Evolutionary conservation across 345 rosid species (phyloP).

Genomic region (Streptanthus diversifolius): DNA sequence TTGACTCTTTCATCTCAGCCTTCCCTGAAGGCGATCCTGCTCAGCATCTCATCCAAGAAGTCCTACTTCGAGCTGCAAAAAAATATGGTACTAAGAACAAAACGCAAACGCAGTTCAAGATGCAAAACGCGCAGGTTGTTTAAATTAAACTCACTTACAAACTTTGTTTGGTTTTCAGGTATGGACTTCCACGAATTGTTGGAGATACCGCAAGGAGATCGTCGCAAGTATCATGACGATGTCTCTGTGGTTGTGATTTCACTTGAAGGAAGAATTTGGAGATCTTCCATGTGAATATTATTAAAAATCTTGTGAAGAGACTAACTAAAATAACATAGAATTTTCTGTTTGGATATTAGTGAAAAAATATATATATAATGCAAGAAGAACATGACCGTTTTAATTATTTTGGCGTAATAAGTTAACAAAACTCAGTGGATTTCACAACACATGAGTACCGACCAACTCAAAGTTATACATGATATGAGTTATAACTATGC

Average conservation of each 20-base stretch:
- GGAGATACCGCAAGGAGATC: slow-evolving; percentile 88
- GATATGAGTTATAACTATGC: background rate
- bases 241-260: slow-evolving; percentile 83
- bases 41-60: slow-evolving; percentile 79
- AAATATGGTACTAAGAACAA: slow-evolving; percentile 56
- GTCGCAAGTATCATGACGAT: slow-evolving; percentile 88
- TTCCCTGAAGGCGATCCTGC: slow-evolving; percentile 97
- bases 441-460: background rate
- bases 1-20: slow-evolving; percentile 64
- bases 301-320: background rate
- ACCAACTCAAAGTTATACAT: background rate
- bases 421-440: background rate
- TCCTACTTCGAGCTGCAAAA: slow-evolving; percentile 82
- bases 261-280: slow-evolving; percentile 92
- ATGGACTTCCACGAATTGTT: slow-evolving; percentile 84
- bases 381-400: background rate
- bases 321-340: background rate
- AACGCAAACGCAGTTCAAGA: background rate
- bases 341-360: background rate
- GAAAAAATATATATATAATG: background rate
- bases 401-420: background rate
- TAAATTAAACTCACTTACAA: background rate
- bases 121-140: background rate
- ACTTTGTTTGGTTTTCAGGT: slow-evolving; percentile 39
- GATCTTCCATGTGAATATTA: slow-evolving; percentile 58